Conservation (phyloP, 1,284 basidiomycete species). For the Puccinia novopanici region DNA sequence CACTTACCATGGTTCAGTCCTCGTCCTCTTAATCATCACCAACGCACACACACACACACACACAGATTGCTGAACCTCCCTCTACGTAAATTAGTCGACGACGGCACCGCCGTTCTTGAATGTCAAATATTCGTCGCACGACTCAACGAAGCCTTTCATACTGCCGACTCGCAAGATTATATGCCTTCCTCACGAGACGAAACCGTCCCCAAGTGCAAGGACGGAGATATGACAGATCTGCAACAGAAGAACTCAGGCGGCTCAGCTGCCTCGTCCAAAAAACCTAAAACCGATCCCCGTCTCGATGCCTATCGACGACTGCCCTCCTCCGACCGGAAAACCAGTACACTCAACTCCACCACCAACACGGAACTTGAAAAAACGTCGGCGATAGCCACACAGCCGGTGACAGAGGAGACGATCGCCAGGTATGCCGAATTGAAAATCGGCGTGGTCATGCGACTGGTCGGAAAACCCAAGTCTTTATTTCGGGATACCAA, state of each 20-base stretch:
- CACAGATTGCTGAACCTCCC: neutral
- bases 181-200: neutral
- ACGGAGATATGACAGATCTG: neutral
- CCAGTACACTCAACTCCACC: neutral
- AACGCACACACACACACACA: no score
- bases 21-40: no score
- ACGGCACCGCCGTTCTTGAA: constrained; percentile 43
- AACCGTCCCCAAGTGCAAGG: neutral
- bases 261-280: neutral
- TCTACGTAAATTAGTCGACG: constrained; percentile 17
- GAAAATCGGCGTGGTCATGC: constrained; percentile 12
- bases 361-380: neutral
- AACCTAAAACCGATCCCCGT: constrained; percentile 21
- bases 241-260: no score
- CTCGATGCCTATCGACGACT: constrained; percentile 24
- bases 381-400: neutral
- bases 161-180: neutral
- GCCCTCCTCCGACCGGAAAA: neutral
- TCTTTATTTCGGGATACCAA: constrained; percentile 24
- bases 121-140: constrained; percentile 11
- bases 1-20: constrained; percentile 26
- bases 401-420: constrained; percentile 8
- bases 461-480: constrained; percentile 16
- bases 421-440: constrained; percentile 22
- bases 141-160: constrained; percentile 13